Evolutionary conservation across 2,329 filamentous ascomycete species (phyloP).

Genomic region (Keithomyces neogunnii): DNA sequence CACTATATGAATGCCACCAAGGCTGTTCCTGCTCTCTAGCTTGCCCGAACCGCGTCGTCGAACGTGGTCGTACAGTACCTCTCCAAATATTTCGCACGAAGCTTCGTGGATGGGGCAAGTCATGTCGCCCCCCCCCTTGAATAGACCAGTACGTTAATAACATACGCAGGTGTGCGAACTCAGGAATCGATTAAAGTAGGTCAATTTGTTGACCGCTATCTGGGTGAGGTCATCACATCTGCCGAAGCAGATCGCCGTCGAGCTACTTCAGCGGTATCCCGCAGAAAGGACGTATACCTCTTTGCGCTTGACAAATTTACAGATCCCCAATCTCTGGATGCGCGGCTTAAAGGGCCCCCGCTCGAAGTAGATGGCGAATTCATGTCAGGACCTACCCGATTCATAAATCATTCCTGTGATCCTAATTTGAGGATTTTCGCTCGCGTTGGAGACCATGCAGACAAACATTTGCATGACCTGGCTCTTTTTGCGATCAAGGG

Average conservation of each 20-base stretch:
- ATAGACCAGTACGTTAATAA: not conserved
- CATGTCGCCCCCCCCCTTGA: not conserved
- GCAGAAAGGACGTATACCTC: slow-evolving; percentile 68
- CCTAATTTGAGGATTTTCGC: slow-evolving; percentile 75
- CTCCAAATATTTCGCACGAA: slow-evolving; percentile 70
- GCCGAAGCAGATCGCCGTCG: slow-evolving; percentile 59
- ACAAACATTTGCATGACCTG: slow-evolving; percentile 66
- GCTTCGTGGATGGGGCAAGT: slow-evolving; percentile 66
- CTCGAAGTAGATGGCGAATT: slow-evolving; percentile 65
- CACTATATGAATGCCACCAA: slow-evolving; percentile 75
- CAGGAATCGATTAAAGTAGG: slow-evolving; percentile 57
- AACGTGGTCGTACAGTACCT: slow-evolving; percentile 60
- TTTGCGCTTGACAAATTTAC: slow-evolving; percentile 78
- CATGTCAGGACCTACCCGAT: slow-evolving; percentile 68
- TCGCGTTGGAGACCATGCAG: slow-evolving; percentile 67
- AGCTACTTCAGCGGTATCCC: slow-evolving; percentile 40
- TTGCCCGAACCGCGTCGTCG: slow-evolving; percentile 71
- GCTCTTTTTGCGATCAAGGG: slow-evolving; percentile 65
- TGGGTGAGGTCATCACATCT: slow-evolving; percentile 61
- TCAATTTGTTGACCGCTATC: slow-evolving; percentile 73
- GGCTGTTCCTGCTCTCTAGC: slow-evolving; percentile 54
- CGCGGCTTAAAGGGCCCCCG: slow-evolving; percentile 45
- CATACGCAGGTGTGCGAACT: slow-evolving; percentile 49
- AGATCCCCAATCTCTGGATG: slow-evolving; percentile 45
- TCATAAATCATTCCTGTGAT: slow-evolving; percentile 77